Base-by-base conservation (phyloP, 1,284 basidiomycete genomes). In the Taiwanofungus camphoratus region DNA sequence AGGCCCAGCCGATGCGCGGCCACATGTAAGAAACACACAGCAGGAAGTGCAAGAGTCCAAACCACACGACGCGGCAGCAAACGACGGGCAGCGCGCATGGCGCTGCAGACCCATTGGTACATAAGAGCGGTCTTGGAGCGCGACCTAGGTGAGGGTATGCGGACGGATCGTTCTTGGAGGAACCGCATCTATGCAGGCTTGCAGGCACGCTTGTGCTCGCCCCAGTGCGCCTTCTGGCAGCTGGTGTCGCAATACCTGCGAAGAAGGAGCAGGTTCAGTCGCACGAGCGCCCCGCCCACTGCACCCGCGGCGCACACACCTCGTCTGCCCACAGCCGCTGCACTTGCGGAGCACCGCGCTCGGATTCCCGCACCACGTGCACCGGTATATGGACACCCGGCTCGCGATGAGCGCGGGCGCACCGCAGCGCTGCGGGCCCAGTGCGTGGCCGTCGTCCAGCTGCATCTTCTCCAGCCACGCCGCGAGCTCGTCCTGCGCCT, bases 341-440 rank as follows among this genome's bases (percentile, higher is more conserved):
- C 51, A 56, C 41, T 53, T 56, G 61, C 68, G 68, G 32, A 80
- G 53, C 4, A 65, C 64, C 2, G 76, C 77, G 29, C 75, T 78
- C 11, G 76, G 74, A 47, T 78, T 79, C 6, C 71, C 65, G 49
- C 79, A 81, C 67, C 70, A 75, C 19, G 76, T 76, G 50, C 77
- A 81, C 23, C 67, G 58, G 56, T 76, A 79, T 19, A 81, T 56
- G 29, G 57, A 61, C 15, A 77, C 69, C 16, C 64, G 57, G 42
- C 72, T 71, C 15, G 57, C 60, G 32, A 65, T 70, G 51, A 75
- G 62, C 51, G 61, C 69, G 8, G 67, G 63, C 36, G 68, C 67
- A 3, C 61, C 55, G 31, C 63, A 62, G 42, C 47, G 50, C 23
- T 51, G 44, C 18, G 53, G 55, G 11, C 46, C 33, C 12, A 39